Conservation (phyloP, 257 asterid genomes). For the Primulina huaijiensis region DNA sequence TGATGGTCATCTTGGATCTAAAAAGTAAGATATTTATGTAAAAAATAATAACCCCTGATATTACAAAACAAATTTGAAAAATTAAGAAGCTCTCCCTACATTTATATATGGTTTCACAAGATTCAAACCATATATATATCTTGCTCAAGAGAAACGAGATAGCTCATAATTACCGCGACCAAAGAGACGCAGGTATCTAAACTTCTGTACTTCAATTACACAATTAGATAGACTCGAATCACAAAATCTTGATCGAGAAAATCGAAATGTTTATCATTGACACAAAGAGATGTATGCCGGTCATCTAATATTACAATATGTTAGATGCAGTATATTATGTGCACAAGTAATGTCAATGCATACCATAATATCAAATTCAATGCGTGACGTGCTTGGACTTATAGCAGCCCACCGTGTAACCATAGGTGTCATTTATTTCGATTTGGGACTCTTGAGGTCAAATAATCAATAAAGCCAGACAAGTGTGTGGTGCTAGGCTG, state of each 20-base stretch:
- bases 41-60: no score
- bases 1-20: no score
- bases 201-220: not conserved
- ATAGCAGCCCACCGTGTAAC: not conserved
- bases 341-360: not conserved
- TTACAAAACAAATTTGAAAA: no score
- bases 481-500: not conserved
- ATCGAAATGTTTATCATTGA: not conserved
- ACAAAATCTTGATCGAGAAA: not conserved
- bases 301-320: no score
- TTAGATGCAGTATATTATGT: no score
- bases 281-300: not conserved
- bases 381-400: not conserved
- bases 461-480: not conserved
- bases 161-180: not conserved
- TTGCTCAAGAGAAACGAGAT: not conserved
- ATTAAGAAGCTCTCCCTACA: no score
- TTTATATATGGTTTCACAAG: not conserved
- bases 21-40: no score
- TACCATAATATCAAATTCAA: not conserved
- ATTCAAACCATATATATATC: not conserved
- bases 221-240: no score
- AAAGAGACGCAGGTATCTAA: not conserved
- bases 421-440: not conserved
- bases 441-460: not conserved